phyloP scores from a whole-genome alignment of 768 basidiomycete species.

The Phlebiopsis gigantea region DNA sequence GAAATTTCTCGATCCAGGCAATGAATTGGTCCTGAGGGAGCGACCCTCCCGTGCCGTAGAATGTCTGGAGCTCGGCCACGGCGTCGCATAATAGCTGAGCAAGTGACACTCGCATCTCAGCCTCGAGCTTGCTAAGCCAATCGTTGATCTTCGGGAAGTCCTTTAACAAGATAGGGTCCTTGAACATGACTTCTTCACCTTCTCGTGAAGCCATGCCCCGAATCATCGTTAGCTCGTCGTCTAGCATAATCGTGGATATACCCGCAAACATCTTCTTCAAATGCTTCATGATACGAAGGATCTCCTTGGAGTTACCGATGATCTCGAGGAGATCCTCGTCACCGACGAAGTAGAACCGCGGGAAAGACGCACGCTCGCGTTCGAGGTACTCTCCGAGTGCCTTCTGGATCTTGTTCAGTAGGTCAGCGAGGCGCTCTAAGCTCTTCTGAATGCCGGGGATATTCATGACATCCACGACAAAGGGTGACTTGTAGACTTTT shows the following conservation, averaged over 20 bases:
- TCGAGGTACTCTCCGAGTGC: constrained; percentile 98
- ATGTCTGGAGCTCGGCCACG: constrained; percentile 70
- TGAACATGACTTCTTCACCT: constrained; percentile 89
- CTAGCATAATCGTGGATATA: constrained; percentile 81
- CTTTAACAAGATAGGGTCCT: constrained; percentile 78
- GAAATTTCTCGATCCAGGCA: constrained; percentile 89
- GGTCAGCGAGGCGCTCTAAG: constrained; percentile 91
- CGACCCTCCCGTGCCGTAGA: constrained; percentile 65
- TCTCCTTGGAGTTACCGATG: constrained; percentile 99
- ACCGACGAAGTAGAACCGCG: constrained; percentile 99
- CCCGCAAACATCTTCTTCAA: constrained; percentile 99
- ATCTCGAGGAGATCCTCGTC: constrained; percentile 98
- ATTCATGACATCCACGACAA: constrained; percentile 94
- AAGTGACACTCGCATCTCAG: constrained; percentile 88
- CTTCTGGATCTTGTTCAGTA: constrained; percentile 98
- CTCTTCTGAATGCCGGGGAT: constrained; percentile 96
- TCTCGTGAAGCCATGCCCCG: constrained; percentile 94
- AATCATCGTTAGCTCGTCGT: constrained; percentile 84
- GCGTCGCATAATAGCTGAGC: constrained; percentile 77
- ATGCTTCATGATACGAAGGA: constrained; percentile 97
- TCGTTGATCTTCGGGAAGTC: constrained; percentile 98
- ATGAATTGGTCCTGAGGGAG: constrained; percentile 69
- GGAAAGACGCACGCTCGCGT: constrained; percentile 95
- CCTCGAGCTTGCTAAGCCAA: constrained; percentile 90
- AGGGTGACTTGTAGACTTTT: constrained; percentile 98